Evolutionary conservation across 108 stramenopile genomes (phyloP).

Genomic region (Aureococcus anophagefferens): DNA sequence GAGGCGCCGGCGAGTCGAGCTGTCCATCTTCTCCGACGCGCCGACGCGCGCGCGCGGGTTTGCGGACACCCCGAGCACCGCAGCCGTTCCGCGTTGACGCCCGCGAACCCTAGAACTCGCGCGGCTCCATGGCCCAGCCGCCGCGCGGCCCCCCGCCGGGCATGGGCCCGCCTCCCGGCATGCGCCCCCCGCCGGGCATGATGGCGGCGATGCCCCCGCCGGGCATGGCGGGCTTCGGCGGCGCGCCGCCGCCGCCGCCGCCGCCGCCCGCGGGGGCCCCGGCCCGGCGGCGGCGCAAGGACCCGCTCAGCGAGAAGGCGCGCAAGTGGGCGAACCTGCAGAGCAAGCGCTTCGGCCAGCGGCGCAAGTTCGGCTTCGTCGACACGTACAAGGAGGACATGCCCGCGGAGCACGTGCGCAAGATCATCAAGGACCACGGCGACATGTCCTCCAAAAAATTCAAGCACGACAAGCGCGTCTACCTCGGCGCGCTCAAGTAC

Average conservation of each 20-base stretch:
- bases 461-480: conserved; percentile 87
- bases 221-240: no score
- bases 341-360: conserved; percentile 52
- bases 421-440: conserved; percentile 92
- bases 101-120: no score
- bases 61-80: no score
- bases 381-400: conserved; percentile 66
- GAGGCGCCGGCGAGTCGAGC: no score
- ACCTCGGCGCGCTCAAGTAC: conserved; percentile 97
- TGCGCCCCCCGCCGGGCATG: no score
- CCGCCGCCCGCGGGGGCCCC: not conserved
- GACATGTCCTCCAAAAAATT: conserved; percentile 97
- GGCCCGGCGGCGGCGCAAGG: conserved; percentile 7
- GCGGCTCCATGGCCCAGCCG: no score
- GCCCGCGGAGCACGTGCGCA: conserved; percentile 87
- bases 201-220: no score
- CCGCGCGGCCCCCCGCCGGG: not conserved
- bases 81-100: no score
- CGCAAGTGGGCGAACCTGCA: conserved; percentile 75
- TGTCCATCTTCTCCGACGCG: no score
- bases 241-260: not conserved
- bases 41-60: no score
- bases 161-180: not conserved
- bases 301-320: conserved; percentile 62
- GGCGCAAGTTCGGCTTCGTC: conserved; percentile 38